Percentiles rank a stretch among this genome's conserved stretches.
These are phyloP conservation scores for Gossypium schwendimanii DNA, from an alignment of 441 rosid species.

Conservation along the genomic window DNA sequence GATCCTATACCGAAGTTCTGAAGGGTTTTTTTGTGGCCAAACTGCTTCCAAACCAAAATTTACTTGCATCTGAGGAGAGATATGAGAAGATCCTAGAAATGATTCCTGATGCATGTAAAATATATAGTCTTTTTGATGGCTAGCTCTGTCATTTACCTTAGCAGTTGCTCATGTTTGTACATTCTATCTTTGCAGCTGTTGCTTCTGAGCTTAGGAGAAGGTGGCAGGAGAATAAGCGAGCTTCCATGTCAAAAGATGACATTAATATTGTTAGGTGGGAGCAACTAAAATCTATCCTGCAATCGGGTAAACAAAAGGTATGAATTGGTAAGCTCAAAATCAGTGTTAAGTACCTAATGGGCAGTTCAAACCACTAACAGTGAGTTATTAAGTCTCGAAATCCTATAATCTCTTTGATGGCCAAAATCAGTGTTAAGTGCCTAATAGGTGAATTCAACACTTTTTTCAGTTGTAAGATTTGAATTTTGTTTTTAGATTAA, in stretches of 20 bases:
- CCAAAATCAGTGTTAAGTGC: not conserved
- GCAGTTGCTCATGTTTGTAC: not conserved
- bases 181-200: conserved; percentile 40
- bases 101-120: conserved; percentile 66
- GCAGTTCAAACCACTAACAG: not conserved
- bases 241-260: conserved; percentile 59
- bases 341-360: not conserved
- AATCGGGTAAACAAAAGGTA: conserved; percentile 77
- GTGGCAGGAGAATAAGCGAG: conserved; percentile 63
- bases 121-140: conserved; percentile 10
- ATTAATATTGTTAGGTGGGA: conserved; percentile 67
- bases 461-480: not conserved
- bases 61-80: conserved; percentile 69
- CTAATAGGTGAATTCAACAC: not conserved
- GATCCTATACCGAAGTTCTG: conserved; percentile 73
- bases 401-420: not conserved
- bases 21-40: conserved; percentile 64
- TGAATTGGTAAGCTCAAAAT: not conserved
- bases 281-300: conserved; percentile 61
- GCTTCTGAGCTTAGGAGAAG: conserved; percentile 74
- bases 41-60: conserved; percentile 53
- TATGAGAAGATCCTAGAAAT: conserved; percentile 79
- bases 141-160: conserved; percentile 6
- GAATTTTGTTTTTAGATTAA: not conserved
- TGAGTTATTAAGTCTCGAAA: not conserved